Percentiles rank a stretch among this genome's conserved stretches.
These are phyloP conservation scores for Pythium phragmiticola DNA, from an alignment of 352 stramenopile species.

Conservation along the genomic window DNA sequence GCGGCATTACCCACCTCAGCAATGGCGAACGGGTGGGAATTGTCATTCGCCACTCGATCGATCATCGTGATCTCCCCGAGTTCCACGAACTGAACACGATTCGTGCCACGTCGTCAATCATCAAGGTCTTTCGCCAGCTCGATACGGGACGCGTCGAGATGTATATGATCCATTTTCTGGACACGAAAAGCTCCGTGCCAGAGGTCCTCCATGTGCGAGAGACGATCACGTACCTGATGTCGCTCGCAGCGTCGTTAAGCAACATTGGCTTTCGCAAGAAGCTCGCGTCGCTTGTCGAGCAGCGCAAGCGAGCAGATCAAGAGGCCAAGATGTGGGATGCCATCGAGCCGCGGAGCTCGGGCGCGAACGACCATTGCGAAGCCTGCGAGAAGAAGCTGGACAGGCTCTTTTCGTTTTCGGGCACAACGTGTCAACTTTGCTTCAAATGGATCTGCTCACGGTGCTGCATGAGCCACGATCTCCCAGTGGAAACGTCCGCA, in stretches of 20 bases:
- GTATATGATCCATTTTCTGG: constrained; percentile 44
- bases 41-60: constrained; percentile 46
- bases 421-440: constrained; percentile 22
- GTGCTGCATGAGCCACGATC: constrained; percentile 12
- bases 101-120: constrained; percentile 39
- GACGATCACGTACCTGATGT: constrained; percentile 26
- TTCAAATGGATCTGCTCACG: constrained; percentile 15
- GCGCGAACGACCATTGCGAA: constrained; percentile 8
- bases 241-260: neutral
- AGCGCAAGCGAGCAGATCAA: neutral
- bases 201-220: constrained; percentile 25
- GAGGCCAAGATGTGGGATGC: neutral
- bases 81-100: constrained; percentile 35
- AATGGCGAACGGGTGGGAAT: constrained; percentile 48
- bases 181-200: constrained; percentile 12
- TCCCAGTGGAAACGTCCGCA: neutral
- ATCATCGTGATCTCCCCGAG: constrained; percentile 42
- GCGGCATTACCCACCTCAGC: neutral
- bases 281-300: constrained; percentile 38
- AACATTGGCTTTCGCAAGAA: constrained; percentile 45
- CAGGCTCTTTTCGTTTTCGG: constrained; percentile 5
- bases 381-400: constrained; percentile 7
- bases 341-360: constrained; percentile 10
- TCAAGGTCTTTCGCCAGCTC: constrained; percentile 45
- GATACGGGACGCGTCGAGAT: constrained; percentile 40